Evolutionary conservation across 768 basidiomycete genomes (phyloP), one percentile per base, ranked within the genome.

Genomic region (Gloeophyllum trabeum): DNA sequence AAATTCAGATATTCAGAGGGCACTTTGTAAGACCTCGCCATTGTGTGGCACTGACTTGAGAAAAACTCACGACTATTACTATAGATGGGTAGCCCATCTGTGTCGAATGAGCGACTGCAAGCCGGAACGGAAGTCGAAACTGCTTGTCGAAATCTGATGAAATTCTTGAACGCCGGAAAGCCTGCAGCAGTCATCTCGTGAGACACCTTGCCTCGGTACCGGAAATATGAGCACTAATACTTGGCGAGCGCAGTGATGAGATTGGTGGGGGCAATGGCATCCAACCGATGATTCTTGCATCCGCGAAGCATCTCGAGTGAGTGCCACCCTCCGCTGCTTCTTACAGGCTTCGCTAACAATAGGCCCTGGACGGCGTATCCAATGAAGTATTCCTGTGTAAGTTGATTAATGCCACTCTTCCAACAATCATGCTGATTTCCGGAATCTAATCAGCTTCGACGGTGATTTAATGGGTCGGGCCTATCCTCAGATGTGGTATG

Each of bases 261-360:
- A 69, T 69, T 21, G 66, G 66, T 12, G 66, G 66, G 2, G 59
- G 60, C 1, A 69, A 67, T 41, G 66, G 65, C 24, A 47, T 59
- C n/a, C 51, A 53, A 39, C 54, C 53, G n/a, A 57, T 55, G 34
- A 39, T 43, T 7, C 28, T 30, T 7, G 28, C 28, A 16, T 30
- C 28, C 10, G 28, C 28, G 10, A 30, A 30, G 28, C 28, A 30
- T 16, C 28, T 30, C 28, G 16, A 30, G 10, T 7, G 7, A 30
- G 7, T 7, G 7, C 16, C 10, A 7, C 16, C 16, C 7, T 7
- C 16, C 16, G 28, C 28, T 30, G 28, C 28, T 7, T 30, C 28
- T 7, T 30, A 30, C 28, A 7, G 28, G 16, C 10, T 30, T 30
- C 28, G 16, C 7, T n/a, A n/a, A 16, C 7, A 30, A 30, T 30